phyloP scores from a whole-genome alignment of 2,329 filamentous ascomycete species.

The Alternaria sp. region DNA sequence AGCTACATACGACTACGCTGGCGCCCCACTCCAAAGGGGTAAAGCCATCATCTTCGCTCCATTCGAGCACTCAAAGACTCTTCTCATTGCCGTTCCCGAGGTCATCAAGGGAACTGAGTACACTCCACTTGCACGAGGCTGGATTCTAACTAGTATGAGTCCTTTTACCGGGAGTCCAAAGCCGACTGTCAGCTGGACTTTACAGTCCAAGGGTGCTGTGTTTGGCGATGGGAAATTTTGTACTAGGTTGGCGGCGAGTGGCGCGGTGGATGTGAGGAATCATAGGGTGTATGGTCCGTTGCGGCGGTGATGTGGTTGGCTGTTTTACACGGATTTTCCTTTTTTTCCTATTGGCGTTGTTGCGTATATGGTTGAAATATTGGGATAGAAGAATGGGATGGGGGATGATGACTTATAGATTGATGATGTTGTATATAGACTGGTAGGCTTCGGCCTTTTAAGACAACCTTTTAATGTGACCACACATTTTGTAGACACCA shows the following conservation, averaged over 20 bases:
- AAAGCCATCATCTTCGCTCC: slow-evolving; percentile 48
- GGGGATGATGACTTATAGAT: neutral
- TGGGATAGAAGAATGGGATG: neutral
- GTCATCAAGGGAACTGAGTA: slow-evolving; percentile 37
- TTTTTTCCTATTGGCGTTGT: neutral
- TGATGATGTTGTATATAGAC: slow-evolving; percentile 6
- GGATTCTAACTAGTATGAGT: slow-evolving; percentile 51
- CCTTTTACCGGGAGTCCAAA: slow-evolving; percentile 34
- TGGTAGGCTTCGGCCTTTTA: no score
- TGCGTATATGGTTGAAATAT: neutral
- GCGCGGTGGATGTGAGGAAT: slow-evolving; percentile 23
- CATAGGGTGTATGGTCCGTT: slow-evolving; percentile 41
- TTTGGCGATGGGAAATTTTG: slow-evolving; percentile 50
- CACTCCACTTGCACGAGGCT: slow-evolving; percentile 38
- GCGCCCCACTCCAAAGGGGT: slow-evolving; percentile 6
- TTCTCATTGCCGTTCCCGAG: slow-evolving; percentile 44
- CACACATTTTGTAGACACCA: no score
- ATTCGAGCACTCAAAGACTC: slow-evolving; percentile 42
- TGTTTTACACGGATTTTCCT: neutral
- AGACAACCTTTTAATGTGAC: no score
- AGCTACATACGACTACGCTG: neutral
- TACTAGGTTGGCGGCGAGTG: slow-evolving; percentile 22
- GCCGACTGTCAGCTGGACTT: slow-evolving; percentile 49
- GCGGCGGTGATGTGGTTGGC: neutral
- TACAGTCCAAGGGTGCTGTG: slow-evolving; percentile 52